These are phyloP conservation scores for Flammula alnicola DNA, from an alignment of 1,284 basidiomycete species.

Conservation along the genomic window DNA sequence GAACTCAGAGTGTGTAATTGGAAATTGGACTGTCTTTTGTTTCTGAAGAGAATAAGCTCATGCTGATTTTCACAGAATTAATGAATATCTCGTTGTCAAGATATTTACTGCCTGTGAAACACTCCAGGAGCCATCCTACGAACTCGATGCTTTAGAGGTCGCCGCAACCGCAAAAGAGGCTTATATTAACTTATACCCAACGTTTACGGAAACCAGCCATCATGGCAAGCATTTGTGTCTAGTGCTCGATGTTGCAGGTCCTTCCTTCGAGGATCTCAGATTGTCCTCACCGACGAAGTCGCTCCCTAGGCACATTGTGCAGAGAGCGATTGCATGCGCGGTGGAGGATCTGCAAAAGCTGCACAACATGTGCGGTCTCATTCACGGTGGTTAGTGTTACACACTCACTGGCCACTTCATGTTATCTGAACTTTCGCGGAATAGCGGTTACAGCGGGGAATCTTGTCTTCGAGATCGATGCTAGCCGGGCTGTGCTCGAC, in stretches of 20 bases:
- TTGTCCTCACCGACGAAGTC: constrained; percentile 6
- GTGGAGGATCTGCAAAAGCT: constrained; percentile 1
- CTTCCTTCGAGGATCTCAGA: constrained; percentile 10
- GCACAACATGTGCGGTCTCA: not conserved
- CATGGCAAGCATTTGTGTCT: constrained; percentile 11
- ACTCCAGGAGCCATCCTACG: too few species aligned
- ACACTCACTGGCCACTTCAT: not conserved
- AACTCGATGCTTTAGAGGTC: too few species aligned
- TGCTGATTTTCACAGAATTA: too few species aligned
- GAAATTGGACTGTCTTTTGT: too few species aligned
- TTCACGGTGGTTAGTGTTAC: constrained; percentile 9
- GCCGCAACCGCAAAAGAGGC: too few species aligned
- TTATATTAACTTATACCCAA: too few species aligned
- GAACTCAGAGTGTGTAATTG: too few species aligned
- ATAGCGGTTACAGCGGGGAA: constrained; percentile 11
- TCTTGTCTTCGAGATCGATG: constrained; percentile 2
- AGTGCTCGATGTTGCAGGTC: constrained; percentile 2
- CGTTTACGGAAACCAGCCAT: constrained; percentile 2
- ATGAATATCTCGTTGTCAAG: too few species aligned
- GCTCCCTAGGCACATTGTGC: constrained; percentile 5
- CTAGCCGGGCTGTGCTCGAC: not conserved
- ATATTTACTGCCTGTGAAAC: too few species aligned
- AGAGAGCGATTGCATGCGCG: constrained; percentile 4
- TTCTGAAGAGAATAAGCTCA: too few species aligned
- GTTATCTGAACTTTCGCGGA: not conserved